Evolutionary conservation across 2,329 filamentous ascomycete genomes (phyloP).

Genomic region (Rhynchosporium graminicola): DNA sequence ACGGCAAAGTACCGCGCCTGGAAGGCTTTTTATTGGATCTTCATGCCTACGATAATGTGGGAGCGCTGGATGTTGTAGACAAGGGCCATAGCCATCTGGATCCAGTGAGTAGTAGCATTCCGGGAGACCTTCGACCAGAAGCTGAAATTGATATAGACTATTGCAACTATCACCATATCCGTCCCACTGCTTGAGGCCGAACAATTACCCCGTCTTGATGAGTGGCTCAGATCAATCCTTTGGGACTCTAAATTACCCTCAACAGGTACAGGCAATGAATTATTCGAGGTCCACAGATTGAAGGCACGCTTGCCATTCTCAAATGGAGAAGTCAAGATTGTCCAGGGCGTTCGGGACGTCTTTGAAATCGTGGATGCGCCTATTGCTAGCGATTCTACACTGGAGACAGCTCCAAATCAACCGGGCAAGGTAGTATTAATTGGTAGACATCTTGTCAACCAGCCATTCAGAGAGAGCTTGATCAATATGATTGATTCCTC

Average conservation of each 20-base stretch:
- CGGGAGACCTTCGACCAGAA: not conserved
- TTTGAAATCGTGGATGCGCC: constrained; percentile 81
- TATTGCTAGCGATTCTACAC: constrained; percentile 25
- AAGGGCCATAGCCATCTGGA: constrained; percentile 92
- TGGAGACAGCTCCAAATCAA: constrained; percentile 32
- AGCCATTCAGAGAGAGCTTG: constrained; percentile 52
- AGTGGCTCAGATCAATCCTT: constrained; percentile 78
- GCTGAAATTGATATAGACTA: constrained; percentile 56
- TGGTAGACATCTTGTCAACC: constrained; percentile 54
- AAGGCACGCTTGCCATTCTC: constrained; percentile 75
- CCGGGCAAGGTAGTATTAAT: constrained; percentile 65
- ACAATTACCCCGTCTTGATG: constrained; percentile 68
- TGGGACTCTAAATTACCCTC: constrained; percentile 73
- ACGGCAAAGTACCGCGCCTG: constrained; percentile 76
- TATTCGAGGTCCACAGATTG: constrained; percentile 78
- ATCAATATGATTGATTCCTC: constrained; percentile 15
- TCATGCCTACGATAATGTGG: constrained; percentile 86
- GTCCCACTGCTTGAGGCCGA: constrained; percentile 59
- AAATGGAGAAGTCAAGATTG: constrained; percentile 68
- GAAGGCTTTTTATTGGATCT: constrained; percentile 87
- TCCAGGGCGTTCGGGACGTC: constrained; percentile 90
- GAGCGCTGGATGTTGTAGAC: constrained; percentile 66
- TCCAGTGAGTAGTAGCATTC: constrained; percentile 56
- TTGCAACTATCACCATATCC: constrained; percentile 76
- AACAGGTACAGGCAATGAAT: not conserved